These are phyloP conservation scores for Citrullus mucosospermus DNA, from an alignment of 306 rosid genomes.

Conservation along the genomic window DNA sequence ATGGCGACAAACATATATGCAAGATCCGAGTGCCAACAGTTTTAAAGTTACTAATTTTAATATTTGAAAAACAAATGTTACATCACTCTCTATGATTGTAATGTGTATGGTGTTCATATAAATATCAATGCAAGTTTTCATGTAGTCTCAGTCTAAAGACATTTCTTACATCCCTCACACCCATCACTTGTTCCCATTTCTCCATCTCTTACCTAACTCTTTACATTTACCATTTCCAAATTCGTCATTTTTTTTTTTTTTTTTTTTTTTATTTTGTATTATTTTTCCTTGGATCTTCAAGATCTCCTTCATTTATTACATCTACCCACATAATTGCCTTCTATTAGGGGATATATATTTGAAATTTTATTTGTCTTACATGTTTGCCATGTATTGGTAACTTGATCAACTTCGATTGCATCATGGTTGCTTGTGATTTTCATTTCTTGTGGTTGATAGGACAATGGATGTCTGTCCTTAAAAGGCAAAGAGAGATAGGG, in stretches of 20 bases:
- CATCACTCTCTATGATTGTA: too few species aligned
- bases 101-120: too few species aligned
- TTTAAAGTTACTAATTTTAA: not conserved
- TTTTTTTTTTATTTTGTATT: not conserved
- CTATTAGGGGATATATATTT: not conserved
- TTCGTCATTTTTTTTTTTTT: not conserved
- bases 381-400: not conserved
- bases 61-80: too few species aligned
- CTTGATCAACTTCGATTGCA: not conserved
- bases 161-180: too few species aligned
- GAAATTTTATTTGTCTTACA: not conserved
- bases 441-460: not conserved
- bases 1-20: too few species aligned
- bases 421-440: not conserved
- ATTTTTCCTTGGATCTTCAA: not conserved
- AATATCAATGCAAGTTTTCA: too few species aligned
- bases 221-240: not conserved
- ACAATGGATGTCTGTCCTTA: not conserved
- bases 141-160: too few species aligned
- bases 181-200: too few species aligned
- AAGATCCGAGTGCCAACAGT: too few species aligned
- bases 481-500: not conserved
- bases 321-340: not conserved
- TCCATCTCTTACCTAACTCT: not conserved
- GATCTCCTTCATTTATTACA: not conserved